Evolutionary conservation across 345 rosid genomes (phyloP).

Genomic region (Eutrema yunnanense): DNA sequence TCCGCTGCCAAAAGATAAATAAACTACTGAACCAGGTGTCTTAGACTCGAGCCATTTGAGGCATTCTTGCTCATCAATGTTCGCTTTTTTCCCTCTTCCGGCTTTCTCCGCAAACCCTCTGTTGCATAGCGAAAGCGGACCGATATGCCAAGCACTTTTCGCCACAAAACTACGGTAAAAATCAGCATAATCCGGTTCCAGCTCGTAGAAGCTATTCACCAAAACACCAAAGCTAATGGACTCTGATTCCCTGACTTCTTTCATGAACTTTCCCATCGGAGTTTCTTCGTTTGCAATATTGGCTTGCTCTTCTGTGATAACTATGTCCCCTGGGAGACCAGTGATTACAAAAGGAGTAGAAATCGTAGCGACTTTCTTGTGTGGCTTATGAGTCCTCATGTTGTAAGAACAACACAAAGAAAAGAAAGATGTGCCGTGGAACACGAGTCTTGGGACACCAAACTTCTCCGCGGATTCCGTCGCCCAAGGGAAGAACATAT

Average conservation of each 20-base stretch:
- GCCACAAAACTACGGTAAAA: slow-evolving; percentile 37
- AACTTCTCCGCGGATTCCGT: slow-evolving; percentile 16
- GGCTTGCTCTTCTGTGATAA: slow-evolving; percentile 25
- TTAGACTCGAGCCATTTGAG: slow-evolving; percentile 35
- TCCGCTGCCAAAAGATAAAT: slow-evolving; percentile 44
- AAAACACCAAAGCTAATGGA: slow-evolving; percentile 49
- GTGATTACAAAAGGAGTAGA: slow-evolving; percentile 27
- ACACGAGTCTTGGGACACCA: slow-evolving; percentile 28
- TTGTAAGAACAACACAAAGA: slow-evolving; percentile 19
- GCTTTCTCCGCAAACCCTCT: slow-evolving; percentile 25
- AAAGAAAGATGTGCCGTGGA: slow-evolving; percentile 28
- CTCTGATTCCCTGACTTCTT: slow-evolving; percentile 34
- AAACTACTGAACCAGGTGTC: slow-evolving; percentile 32
- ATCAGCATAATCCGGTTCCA: slow-evolving; percentile 51
- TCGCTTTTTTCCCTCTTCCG: slow-evolving; percentile 27
- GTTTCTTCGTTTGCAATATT: slow-evolving; percentile 26
- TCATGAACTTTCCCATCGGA: slow-evolving; percentile 9
- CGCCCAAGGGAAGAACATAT: slow-evolving; percentile 34
- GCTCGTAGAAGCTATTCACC: slow-evolving; percentile 69
- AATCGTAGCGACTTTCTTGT: slow-evolving; percentile 19
- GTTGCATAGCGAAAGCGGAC: slow-evolving; percentile 37
- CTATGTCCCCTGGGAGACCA: slow-evolving; percentile 21
- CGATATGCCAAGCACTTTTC: slow-evolving; percentile 35
- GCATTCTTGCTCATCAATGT: slow-evolving; percentile 34
- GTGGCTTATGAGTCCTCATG: slow-evolving; percentile 29